These are phyloP conservation scores for Mucor mucedo DNA, from an alignment of 371 early-diverging fungal genomes.

Conservation along the genomic window DNA sequence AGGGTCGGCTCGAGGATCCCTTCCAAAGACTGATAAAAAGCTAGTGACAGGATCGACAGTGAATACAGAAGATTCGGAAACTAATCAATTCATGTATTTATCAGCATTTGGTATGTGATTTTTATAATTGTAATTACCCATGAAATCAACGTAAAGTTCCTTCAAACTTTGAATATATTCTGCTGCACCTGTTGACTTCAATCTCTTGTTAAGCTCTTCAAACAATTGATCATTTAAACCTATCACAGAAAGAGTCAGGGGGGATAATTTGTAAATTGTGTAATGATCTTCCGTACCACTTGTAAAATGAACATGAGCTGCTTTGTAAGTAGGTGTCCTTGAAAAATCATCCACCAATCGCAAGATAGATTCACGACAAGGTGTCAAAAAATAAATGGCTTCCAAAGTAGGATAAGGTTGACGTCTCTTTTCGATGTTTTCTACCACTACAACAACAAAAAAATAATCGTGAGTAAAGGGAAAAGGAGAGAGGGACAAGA, in stretches of 20 bases:
- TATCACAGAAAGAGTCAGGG: constrained; percentile 62
- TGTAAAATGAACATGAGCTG: constrained; percentile 84
- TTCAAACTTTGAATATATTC: constrained; percentile 70
- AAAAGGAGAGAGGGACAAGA: too few relatives aligned
- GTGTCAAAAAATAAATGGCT: constrained; percentile 93
- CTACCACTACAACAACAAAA: constrained; percentile 53
- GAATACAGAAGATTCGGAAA: constrained; percentile 82
- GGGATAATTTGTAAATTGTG: constrained; percentile 23
- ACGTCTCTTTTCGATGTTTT: constrained; percentile 80
- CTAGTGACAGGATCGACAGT: constrained; percentile 72
- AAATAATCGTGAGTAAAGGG: background rate
- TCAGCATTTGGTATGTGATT: background rate
- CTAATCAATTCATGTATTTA: constrained; percentile 32
- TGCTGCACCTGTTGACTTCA: constrained; percentile 62
- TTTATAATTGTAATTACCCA: constrained; percentile 42
- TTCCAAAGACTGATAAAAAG: constrained; percentile 68
- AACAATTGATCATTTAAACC: constrained; percentile 75
- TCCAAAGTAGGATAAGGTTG: constrained; percentile 86
- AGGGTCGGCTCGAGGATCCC: constrained; percentile 43
- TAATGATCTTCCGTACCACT: constrained; percentile 67
- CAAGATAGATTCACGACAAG: constrained; percentile 79
- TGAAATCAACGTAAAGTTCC: constrained; percentile 83
- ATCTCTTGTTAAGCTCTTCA: constrained; percentile 46
- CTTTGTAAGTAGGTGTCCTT: constrained; percentile 70
- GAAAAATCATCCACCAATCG: constrained; percentile 84